Base-by-base conservation (phyloP, 768 basidiomycete genomes). In the Glaciozyma martinii region DNA sequence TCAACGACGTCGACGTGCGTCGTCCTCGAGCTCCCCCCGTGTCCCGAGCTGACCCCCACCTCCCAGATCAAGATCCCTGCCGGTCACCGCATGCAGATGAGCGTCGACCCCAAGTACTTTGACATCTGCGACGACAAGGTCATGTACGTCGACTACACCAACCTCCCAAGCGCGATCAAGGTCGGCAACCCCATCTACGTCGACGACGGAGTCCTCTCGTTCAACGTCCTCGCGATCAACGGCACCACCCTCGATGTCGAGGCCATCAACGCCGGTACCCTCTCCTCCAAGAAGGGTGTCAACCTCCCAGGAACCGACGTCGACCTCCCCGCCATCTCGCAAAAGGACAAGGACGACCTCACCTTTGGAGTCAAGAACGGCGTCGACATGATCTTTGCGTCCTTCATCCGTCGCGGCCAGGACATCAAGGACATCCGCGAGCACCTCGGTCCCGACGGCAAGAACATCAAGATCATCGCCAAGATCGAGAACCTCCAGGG, bases 401-500 rank as follows among this genome's bases (percentile, higher is more conserved):
- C 95, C 5, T 99, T 98, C 78, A 98, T 99, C 78, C 91, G 95
- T 67, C 86, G 88, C 62, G 94, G 85, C 32, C 83, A 95, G 73
- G 95, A 99, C 76, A 93, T 99, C 75, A 82, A 80, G 70, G 90
- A 95, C 74, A 98, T 99, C 77, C 88, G 92, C 71, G 82, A 84
- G 57, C 89, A 93, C 67, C 86, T 99, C 71, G 95, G 95, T 56
- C 86, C 93, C 42, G 92, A 91, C 59, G 95, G 95, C 63, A 88
- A 90, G 61, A 86, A 80, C 80, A 92, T 99, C 82, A 98, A 97
- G 80, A 91, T 99, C 77, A 97, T 99, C 72, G 92, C 94, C 80
- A 99, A 99, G 80, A 98, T 99, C 71, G 95, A 99, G 79, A 99
- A 99, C 79, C 90, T 97, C 78, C 95, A 99, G 79, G 95, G 95